Evolutionary conservation across 2,329 filamentous ascomycete genomes (phyloP), one percentile per base, ranked within the genome.

Genomic region (Cladosporium sp.): DNA sequence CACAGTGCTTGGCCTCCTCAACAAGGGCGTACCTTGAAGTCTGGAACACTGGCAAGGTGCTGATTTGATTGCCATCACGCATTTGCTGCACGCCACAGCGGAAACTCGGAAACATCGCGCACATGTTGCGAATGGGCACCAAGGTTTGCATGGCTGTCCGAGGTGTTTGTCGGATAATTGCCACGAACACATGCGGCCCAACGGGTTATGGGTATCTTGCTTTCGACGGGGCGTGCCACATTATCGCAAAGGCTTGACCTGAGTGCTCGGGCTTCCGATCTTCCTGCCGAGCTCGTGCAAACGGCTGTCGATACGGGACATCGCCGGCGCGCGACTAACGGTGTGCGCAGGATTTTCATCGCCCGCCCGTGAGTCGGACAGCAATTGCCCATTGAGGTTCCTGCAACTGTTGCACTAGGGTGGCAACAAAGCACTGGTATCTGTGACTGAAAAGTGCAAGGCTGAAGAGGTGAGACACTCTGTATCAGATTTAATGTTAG

Each of bases 31-130:
- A 21, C 48, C 48, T 28, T 23, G 3, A 25, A 39, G 18, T 57
- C 54, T 57, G 54, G 32, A 36, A 57, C 54, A 57, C 54, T 26
- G 54, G 54, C 32, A 32, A 39, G 54, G 32, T 57, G 30, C 30
- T 34, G 54, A 11, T 54, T 57, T 57, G 54, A 57, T 57, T 57
- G 54, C 21, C 23, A 57, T 57, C 54, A 57, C 54, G 39, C 39
- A 32, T 57, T 39, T 16, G n/a, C 28, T 26, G 32, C n/a, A 39
- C 54, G 54, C 54, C 54, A 57, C 54, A 21, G 39, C 39, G 39
- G 39, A 46, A 11, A 21, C 39, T 53, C 48, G 26, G 48, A 28
- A 53, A 53, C 48, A 53, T 53, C 48, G 7, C 48, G 23, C 26
- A 26, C 48, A 21, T 46, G 39, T 46, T 46, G n/a, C 8, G 39